Base-by-base conservation (phyloP, 2,329 filamentous ascomycete species). In the Orbilia blumenaviensis region DNA sequence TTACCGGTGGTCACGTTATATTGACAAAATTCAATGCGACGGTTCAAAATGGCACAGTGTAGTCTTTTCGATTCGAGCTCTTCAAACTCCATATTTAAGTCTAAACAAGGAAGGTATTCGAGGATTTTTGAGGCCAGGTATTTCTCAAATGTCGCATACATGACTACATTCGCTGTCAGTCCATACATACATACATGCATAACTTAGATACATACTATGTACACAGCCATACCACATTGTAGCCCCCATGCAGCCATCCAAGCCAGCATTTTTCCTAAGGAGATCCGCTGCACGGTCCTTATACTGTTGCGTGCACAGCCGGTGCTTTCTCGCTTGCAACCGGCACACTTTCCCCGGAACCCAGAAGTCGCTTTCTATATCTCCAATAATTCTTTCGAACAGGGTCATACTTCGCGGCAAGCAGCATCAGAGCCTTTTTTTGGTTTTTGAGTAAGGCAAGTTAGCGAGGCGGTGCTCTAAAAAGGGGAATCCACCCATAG, bases 351-450 rank as follows among this genome's bases (percentile, higher is more conserved):
- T 42, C 27, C 32, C 52, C 63, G 18, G 78, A 68, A 7, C 78
- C 81, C 56, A 89, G 81, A 79, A 85, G 81, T 44, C 82, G 83
- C 81, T 88, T 89, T 81, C 88, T 86, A 84, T 91, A 97, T 80
- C 92, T 90, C 95, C 95, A 99, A 84, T 97, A 99, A 78, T 94
- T 94, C 78, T 89, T 90, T 71, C 95, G 87, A 75, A 99, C 91
- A 5, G 92, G 92, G 86, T 99, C 95, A 87, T 93, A 99, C 85
- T 90, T 94, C 81, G 91, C 89, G 54, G 89, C 91, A 81, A 99
- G 83, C 77, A 96, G 84, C 71, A 87, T 87, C 80, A 97, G 83
- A 76, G 91, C 93, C 81, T n/a, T n/a, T n/a, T n/a, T n/a, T n/a
- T n/a, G n/a, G n/a, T n/a, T n/a, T n/a, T n/a, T 75, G 34, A 58